Percentiles rank a stretch among this genome's conserved stretches.
Conservation (phyloP, 208 protist species). For the Trypanosoma brucei region DNA sequence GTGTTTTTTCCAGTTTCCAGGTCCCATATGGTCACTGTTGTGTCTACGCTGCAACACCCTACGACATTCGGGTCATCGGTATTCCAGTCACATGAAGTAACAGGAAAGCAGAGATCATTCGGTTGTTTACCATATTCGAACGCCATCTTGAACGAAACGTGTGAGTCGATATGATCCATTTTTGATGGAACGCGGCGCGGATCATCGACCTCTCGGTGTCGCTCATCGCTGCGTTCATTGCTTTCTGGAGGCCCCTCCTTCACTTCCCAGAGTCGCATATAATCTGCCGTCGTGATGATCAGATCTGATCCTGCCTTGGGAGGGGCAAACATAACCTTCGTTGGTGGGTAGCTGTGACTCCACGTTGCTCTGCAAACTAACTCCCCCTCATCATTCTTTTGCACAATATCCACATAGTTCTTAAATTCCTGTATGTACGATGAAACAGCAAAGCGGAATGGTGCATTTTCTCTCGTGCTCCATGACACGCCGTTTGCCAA, state of each 20-base stretch:
- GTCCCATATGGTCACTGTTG: constrained; percentile 98
- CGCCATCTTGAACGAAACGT: constrained; percentile 88
- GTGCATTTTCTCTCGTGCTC: constrained; percentile 42
- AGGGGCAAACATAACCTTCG: constrained; percentile 96
- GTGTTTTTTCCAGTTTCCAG: constrained; percentile 89
- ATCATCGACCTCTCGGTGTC: constrained; percentile 11
- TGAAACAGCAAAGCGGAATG: constrained; percentile 93
- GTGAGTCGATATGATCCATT: constrained; percentile 47
- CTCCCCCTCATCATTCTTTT: constrained; percentile 63
- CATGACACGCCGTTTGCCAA: constrained; percentile 95
- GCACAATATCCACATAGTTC: constrained; percentile 93
- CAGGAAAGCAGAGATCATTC: constrained; percentile 97
- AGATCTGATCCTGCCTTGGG: constrained; percentile 74
- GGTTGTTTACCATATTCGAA: constrained; percentile 79
- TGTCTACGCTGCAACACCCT: constrained; percentile 98
- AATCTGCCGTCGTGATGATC: constrained; percentile 97
- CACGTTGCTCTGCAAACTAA: constrained; percentile 79
- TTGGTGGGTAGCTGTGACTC: constrained; percentile 96
- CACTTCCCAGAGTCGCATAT: constrained; percentile 97
- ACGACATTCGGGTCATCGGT: constrained; percentile 92
- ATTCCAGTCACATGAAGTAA: constrained; percentile 99
- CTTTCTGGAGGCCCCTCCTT: constrained; percentile 25
- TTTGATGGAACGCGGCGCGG: constrained; percentile 10
- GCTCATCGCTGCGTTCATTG: constrained; percentile 10
- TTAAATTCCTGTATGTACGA: constrained; percentile 95